These are phyloP conservation scores for Podospora pseudocomata DNA, from an alignment of 495 filamentous ascomycete genomes.

Conservation along the genomic window DNA sequence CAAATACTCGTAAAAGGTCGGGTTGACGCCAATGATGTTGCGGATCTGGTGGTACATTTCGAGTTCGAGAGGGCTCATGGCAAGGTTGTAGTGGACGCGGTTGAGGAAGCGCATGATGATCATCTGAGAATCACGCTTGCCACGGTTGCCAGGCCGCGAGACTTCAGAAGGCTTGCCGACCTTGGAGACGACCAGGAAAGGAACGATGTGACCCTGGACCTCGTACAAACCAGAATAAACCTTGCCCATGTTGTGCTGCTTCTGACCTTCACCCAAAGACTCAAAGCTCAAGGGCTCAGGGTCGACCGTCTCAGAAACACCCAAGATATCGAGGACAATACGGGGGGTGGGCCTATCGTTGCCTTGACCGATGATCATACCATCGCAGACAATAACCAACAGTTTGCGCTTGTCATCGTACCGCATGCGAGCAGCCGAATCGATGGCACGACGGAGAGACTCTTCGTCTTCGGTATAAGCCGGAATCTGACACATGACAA, in stretches of 20 bases:
- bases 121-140: slow-evolving; percentile 99
- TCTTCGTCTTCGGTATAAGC: slow-evolving; percentile 99
- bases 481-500: slow-evolving; percentile 95
- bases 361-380: slow-evolving; percentile 99
- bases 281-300: slow-evolving; percentile 98
- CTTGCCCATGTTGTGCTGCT: slow-evolving; percentile 99
- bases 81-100: slow-evolving; percentile 90
- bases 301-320: slow-evolving; percentile 88
- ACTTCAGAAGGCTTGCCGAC: slow-evolving; percentile 96
- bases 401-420: slow-evolving; percentile 99
- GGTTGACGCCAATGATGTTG: slow-evolving; percentile 98
- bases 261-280: slow-evolving; percentile 90
- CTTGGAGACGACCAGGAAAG: slow-evolving; percentile 95
- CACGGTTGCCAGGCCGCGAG: slow-evolving; percentile 92
- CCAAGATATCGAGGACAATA: slow-evolving; percentile 95
- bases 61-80: slow-evolving; percentile 95
- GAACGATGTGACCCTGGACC: slow-evolving; percentile 95
- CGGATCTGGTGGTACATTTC: slow-evolving; percentile 99
- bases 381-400: slow-evolving; percentile 89
- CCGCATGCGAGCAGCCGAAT: slow-evolving; percentile 90
- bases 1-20: slow-evolving; percentile 96
- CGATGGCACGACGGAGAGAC: slow-evolving; percentile 90
- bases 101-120: slow-evolving; percentile 97
- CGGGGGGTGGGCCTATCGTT: slow-evolving; percentile 94
- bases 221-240: slow-evolving; percentile 97